Base-by-base conservation (phyloP, 2,329 filamentous ascomycete species). In the Diplodia corticola region DNA sequence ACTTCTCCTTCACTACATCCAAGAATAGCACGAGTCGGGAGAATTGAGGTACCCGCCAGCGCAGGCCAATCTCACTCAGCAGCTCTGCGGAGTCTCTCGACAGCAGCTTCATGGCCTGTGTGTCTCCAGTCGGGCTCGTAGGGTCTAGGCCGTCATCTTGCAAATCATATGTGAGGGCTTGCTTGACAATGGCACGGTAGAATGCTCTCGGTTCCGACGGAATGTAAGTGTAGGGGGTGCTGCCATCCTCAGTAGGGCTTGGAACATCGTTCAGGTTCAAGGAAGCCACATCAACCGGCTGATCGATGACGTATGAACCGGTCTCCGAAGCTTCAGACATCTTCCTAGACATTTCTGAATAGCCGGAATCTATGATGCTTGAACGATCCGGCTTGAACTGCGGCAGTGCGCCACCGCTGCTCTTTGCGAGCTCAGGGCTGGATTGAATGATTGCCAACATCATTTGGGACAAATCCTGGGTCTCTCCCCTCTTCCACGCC, bases 401-500 rank as follows among this genome's bases (percentile, higher is more conserved):
- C 48, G 85, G 87, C 60, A 91, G 80, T 13, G 83, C 80, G 33
- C 82, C 83, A 1, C 89, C 86, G 4, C 90, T 89, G 69, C 86
- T 89, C 75, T 93, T 96, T 59, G 92, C 90, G 63, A 98, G 83
- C 70, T 94, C 91, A 4, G 93, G 94, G 71, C 91, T 92, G 5
- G 90, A 90, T 68, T 91, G 92, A 48, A 98, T 82, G 69, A 99
- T 92, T 44, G 93, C 91, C 72, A 96, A 84, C 84, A 99, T 95
- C 88, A 98, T 93, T 71, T 95, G 91, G 5, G 93, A 95, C 49
- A 99, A 81, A 71, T 96, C 92, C 13, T 91, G 90, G 3, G 86
- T 86, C 77, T 99, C 95, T n/a, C 88, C 86, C 75, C 91, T 94
- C 77, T 93, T 96, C 95, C 95, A 99, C 50, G 87, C 83, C 69